Evolutionary conservation across 257 asterid species (phyloP).

Genomic region (Verbascum thapsus): DNA sequence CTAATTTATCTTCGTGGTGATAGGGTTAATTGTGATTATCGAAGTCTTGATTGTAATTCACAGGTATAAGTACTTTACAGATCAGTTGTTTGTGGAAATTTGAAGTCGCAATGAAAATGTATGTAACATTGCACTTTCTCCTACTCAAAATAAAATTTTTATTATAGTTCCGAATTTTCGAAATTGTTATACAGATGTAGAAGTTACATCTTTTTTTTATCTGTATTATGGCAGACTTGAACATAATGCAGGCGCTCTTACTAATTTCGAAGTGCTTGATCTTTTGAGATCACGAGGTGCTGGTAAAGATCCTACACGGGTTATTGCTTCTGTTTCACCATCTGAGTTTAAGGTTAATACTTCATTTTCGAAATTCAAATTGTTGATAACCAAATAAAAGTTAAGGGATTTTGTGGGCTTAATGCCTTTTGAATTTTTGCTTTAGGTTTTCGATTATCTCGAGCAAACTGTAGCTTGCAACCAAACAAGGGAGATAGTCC

Average conservation of each 20-base stretch:
- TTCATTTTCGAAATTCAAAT: background rate
- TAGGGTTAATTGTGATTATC: too few relatives aligned
- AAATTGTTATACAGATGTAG: background rate
- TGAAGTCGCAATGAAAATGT: constrained; percentile 41
- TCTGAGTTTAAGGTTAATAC: constrained; percentile 75
- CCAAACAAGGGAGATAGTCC: constrained; percentile 55
- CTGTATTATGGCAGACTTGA: constrained; percentile 46
- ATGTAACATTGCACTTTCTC: constrained; percentile 21
- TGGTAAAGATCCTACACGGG: constrained; percentile 70
- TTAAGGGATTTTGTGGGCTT: background rate
- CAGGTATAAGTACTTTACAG: constrained; percentile 21
- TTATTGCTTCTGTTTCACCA: constrained; percentile 53
- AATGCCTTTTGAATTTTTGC: constrained; percentile 11
- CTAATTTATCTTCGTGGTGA: too few relatives aligned
- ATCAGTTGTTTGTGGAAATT: constrained; percentile 5
- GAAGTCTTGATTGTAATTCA: too few relatives aligned
- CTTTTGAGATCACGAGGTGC: constrained; percentile 80
- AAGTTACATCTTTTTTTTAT: background rate
- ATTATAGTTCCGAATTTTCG: too few relatives aligned
- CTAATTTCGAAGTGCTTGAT: constrained; percentile 80
- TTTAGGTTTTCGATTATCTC: constrained; percentile 73
- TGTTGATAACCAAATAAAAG: background rate
- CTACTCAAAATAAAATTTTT: background rate
- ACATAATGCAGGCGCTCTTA: constrained; percentile 59
- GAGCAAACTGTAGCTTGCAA: constrained; percentile 63